Conservation (phyloP, 2,329 filamentous ascomycete species). For the Sordariomycetes sp. region DNA sequence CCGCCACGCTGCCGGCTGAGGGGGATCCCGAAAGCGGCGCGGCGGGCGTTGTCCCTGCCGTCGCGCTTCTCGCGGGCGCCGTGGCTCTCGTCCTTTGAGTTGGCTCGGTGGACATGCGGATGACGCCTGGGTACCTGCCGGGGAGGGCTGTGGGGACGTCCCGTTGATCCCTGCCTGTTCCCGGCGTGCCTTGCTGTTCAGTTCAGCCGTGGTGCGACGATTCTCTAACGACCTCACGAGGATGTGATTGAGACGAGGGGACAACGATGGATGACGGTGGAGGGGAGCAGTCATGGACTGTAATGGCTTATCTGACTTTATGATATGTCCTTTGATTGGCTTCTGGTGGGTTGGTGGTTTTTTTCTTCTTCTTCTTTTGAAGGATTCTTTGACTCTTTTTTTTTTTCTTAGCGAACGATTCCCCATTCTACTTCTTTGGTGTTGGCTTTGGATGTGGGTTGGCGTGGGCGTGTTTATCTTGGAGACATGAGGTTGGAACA, state of each 20-base stretch:
- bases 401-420: conserved; percentile 2
- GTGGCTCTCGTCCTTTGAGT: conserved; percentile 8
- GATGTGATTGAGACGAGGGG: neutral
- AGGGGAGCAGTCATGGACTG: neutral
- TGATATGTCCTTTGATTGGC: neutral
- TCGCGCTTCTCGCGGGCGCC: conserved; percentile 6
- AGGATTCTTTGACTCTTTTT: neutral
- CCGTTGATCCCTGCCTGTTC: neutral
- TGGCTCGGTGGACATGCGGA: neutral
- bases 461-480: neutral
- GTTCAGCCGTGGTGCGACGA: neutral
- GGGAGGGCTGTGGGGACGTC: neutral
- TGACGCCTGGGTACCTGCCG: neutral
- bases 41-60: conserved; percentile 4
- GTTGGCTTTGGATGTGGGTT: neutral
- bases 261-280: neutral
- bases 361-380: conserved; percentile 2
- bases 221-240: neutral
- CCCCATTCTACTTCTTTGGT: neutral
- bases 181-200: too few species aligned
- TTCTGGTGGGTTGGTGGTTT: conserved; percentile 2
- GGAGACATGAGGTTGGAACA: neutral
- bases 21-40: neutral
- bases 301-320: neutral
- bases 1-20: too few species aligned